Evolutionary conservation across 306 rosid species (phyloP).

Genomic region (Vigna mungo): DNA sequence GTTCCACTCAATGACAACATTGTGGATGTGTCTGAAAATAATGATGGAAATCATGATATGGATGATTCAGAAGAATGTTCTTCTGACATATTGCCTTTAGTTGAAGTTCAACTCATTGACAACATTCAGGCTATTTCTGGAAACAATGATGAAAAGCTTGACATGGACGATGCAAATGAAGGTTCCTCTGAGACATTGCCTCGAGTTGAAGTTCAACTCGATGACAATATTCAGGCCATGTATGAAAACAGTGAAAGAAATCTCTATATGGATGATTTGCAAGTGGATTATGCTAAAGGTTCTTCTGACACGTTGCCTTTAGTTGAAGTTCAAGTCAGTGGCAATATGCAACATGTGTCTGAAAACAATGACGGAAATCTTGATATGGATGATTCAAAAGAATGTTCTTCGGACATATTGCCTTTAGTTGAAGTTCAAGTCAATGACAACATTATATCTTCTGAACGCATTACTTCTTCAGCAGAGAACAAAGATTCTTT

Average conservation of each 20-base stretch:
- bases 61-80: slow-evolving; percentile 41
- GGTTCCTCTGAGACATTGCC: slow-evolving; percentile 43
- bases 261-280: background rate
- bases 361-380: no score
- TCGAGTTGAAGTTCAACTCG: slow-evolving; percentile 32
- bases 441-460: slow-evolving; percentile 32
- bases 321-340: slow-evolving; percentile 27
- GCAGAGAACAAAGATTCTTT: slow-evolving; percentile 40
- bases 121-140: background rate
- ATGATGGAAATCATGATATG: slow-evolving; percentile 42
- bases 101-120: slow-evolving; percentile 44
- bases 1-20: slow-evolving; percentile 33
- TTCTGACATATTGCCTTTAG: slow-evolving; percentile 38
- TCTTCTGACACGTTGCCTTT: slow-evolving; percentile 42
- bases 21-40: no score
- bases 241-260: no score
- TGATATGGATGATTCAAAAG: slow-evolving; percentile 10
- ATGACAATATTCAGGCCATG: no score
- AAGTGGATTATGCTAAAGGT: slow-evolving; percentile 8
- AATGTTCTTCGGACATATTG: slow-evolving; percentile 41
- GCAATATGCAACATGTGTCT: no score
- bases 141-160: no score
- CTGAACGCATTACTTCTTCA: slow-evolving; percentile 41
- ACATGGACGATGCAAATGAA: slow-evolving; percentile 32
- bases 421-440: slow-evolving; percentile 45